Conservation (phyloP, 768 basidiomycete species). For the Austroboletus eburneus region DNA sequence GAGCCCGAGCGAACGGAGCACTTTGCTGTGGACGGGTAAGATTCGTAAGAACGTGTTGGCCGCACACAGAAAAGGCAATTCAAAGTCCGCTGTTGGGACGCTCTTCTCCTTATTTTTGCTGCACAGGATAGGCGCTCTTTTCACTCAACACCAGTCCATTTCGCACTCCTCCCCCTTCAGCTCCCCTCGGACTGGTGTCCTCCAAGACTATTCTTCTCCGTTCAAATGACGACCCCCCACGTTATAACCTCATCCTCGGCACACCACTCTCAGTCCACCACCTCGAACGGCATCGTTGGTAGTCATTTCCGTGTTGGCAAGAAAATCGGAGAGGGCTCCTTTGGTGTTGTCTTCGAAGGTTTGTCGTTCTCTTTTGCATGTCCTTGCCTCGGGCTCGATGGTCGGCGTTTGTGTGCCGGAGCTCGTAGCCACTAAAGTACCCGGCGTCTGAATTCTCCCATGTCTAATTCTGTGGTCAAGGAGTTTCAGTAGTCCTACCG, state of each 20-base stretch:
- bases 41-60: slow-evolving; percentile 23
- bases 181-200: slow-evolving; percentile 28
- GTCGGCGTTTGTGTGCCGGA: background rate
- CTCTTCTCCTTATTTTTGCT: slow-evolving; percentile 27
- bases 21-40: too few relatives aligned
- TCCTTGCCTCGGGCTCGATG: slow-evolving; percentile 3
- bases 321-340: slow-evolving; percentile 99
- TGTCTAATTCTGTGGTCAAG: slow-evolving; percentile 6
- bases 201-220: slow-evolving; percentile 1
- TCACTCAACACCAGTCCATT: slow-evolving; percentile 19
- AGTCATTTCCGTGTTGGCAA: slow-evolving; percentile 87
- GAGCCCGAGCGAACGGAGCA: too few relatives aligned
- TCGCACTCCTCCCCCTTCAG: slow-evolving; percentile 20
- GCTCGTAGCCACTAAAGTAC: slow-evolving; percentile 2
- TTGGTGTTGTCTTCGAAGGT: slow-evolving; percentile 98
- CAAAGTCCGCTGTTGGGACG: slow-evolving; percentile 30
- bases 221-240: slow-evolving; percentile 73
- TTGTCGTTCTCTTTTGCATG: slow-evolving; percentile 18
- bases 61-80: slow-evolving; percentile 20
- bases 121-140: slow-evolving; percentile 19
- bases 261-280: slow-evolving; percentile 60
- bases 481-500: slow-evolving; percentile 5
- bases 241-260: slow-evolving; percentile 76
- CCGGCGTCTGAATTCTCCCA: slow-evolving; percentile 13
- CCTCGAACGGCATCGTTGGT: slow-evolving; percentile 71